Evolutionary conservation across 257 asterid species (phyloP).

Genomic region (Craterostigma plantagineum): DNA sequence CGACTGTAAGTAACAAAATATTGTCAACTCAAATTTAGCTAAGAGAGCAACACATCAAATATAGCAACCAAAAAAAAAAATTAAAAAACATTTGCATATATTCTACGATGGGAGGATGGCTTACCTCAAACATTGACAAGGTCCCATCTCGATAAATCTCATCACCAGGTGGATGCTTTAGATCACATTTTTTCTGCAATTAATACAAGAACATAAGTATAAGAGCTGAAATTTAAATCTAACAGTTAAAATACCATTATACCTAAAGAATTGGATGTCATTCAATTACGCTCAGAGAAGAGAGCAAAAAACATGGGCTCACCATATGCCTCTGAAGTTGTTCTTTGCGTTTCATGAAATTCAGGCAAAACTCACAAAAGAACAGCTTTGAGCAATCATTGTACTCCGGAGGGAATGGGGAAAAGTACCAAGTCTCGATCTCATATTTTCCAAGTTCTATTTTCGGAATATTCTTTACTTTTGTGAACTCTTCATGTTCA

Average conservation of each 20-base stretch:
- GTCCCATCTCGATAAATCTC: slow-evolving; percentile 91
- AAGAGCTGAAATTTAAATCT: no score
- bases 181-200: slow-evolving; percentile 80
- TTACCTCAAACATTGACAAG: slow-evolving; percentile 93
- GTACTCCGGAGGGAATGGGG: slow-evolving; percentile 96
- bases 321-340: slow-evolving; percentile 98
- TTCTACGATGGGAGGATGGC: background rate
- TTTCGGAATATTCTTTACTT: slow-evolving; percentile 85
- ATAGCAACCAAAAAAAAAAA: background rate
- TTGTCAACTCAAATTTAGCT: no score
- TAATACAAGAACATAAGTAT: slow-evolving; percentile 5
- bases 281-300: background rate
- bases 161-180: slow-evolving; percentile 96
- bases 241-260: background rate
- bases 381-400: slow-evolving; percentile 81
- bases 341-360: slow-evolving; percentile 95
- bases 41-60: no score
- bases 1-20: no score
- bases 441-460: slow-evolving; percentile 94
- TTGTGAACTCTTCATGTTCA: slow-evolving; percentile 90
- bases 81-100: background rate
- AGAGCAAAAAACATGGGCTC: slow-evolving; percentile 9
- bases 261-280: background rate
- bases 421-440: slow-evolving; percentile 98
- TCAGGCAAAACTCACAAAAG: slow-evolving; percentile 94